Conservation (phyloP, 257 asterid species). For the Linderniella brevidens region DNA sequence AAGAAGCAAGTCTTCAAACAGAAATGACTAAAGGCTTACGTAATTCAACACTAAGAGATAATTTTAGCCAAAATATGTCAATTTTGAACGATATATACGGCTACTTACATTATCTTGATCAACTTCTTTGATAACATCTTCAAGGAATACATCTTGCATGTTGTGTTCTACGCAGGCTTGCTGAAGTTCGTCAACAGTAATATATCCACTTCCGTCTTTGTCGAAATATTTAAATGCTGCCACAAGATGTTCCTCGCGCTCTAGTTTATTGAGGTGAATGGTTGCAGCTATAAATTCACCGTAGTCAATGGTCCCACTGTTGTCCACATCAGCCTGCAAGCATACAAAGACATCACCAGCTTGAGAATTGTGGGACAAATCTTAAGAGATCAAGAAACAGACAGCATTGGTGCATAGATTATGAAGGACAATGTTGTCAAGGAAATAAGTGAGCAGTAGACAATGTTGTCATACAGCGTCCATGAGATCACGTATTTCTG, state of each 20-base stretch:
- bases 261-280: conserved; percentile 63
- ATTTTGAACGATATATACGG: background rate
- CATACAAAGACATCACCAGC: conserved; percentile 7
- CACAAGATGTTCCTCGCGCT: conserved; percentile 73
- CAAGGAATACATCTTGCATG: conserved; percentile 48
- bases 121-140: conserved; percentile 71
- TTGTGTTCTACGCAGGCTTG: conserved; percentile 69
- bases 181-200: conserved; percentile 74
- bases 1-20: background rate
- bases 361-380: background rate
- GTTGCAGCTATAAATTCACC: conserved; percentile 84
- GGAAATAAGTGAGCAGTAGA: background rate
- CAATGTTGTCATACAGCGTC: conserved; percentile 42
- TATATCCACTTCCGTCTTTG: conserved; percentile 78
- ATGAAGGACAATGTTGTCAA: too few species aligned
- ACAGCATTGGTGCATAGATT: too few species aligned
- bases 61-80: too few species aligned
- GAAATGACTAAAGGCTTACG: background rate
- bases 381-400: background rate
- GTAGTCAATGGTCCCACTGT: conserved; percentile 72
- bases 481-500: conserved; percentile 81
- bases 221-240: conserved; percentile 73
- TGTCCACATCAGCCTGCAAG: conserved; percentile 76
- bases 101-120: conserved; percentile 61
- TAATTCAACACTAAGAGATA: too few species aligned